phyloP scores from a whole-genome alignment of 768 basidiomycete species.

The Boletellus ananiceps region DNA sequence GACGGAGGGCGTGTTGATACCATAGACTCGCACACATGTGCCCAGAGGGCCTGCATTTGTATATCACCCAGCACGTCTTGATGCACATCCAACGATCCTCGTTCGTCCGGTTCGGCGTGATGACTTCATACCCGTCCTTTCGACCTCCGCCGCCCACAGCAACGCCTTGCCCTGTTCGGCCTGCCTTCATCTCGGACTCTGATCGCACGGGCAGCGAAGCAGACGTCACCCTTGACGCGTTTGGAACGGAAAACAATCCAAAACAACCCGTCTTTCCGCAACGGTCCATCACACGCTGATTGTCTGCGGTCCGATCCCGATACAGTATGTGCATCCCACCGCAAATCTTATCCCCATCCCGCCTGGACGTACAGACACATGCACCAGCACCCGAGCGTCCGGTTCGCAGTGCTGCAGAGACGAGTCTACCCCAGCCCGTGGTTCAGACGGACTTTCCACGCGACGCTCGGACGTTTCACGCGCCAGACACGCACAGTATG shows the following conservation, averaged over 20 bases:
- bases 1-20: constrained; percentile 12
- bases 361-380: too few relatives aligned
- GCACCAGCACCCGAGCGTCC: too few relatives aligned
- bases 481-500: too few relatives aligned
- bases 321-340: background rate
- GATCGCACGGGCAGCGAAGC: constrained; percentile 1
- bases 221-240: too few relatives aligned
- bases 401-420: too few relatives aligned
- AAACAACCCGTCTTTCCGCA: too few relatives aligned
- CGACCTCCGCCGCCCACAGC: too few relatives aligned
- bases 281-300: background rate
- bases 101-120: background rate
- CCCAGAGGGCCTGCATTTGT: constrained; percentile 25
- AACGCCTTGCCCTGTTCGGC: too few relatives aligned
- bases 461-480: constrained; percentile 26
- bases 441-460: too few relatives aligned
- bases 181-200: constrained; percentile 24
- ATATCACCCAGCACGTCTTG: constrained; percentile 11
- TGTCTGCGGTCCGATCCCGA: constrained; percentile 9
- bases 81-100: constrained; percentile 8
- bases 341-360: background rate
- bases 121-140: constrained; percentile 19
- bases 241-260: too few relatives aligned
- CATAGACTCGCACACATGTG: constrained; percentile 20
- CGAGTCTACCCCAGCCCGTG: too few relatives aligned